Percentiles rank a stretch among this genome's conserved stretches.
Evolutionary conservation across 768 basidiomycete genomes (phyloP).

Genomic region (Leccinum subgranulosum): DNA sequence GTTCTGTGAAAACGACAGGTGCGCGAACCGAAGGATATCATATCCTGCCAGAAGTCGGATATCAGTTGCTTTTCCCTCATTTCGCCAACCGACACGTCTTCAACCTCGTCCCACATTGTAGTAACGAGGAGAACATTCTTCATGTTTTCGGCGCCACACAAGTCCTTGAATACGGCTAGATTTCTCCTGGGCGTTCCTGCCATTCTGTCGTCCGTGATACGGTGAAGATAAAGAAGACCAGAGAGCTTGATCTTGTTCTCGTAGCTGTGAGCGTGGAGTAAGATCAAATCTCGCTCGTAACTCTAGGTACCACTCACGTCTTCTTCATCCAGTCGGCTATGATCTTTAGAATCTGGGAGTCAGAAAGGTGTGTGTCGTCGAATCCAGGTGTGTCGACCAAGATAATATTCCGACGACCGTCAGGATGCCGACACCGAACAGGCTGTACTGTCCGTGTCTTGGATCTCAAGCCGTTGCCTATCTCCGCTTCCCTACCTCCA

Average conservation of each 20-base stretch:
- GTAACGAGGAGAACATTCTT: slow-evolving; percentile 19
- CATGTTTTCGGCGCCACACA: slow-evolving; percentile 10
- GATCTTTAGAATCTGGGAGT: slow-evolving; percentile 7
- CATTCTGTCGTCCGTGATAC: slow-evolving; percentile 11
- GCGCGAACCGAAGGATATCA: slow-evolving; percentile 12
- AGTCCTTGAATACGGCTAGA: slow-evolving; percentile 4
- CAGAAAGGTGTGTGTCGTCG: slow-evolving; percentile 11
- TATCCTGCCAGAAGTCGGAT: slow-evolving; percentile 11
- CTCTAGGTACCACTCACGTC: slow-evolving; percentile 6
- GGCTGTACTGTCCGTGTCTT: slow-evolving; percentile 5
- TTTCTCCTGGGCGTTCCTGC: slow-evolving; percentile 10
- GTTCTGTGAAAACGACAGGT: slow-evolving; percentile 11
- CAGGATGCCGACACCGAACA: slow-evolving; percentile 13
- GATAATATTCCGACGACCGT: slow-evolving; percentile 11
- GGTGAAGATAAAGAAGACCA: slow-evolving; percentile 14
- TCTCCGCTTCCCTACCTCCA: background rate
- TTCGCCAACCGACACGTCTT: background rate
- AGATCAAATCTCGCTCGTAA: background rate
- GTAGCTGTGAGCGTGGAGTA: slow-evolving; percentile 4
- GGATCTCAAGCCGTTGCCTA: slow-evolving; percentile 3
- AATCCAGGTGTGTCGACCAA: slow-evolving; percentile 20
- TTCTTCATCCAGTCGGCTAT: slow-evolving; percentile 15
- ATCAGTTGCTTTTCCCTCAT: slow-evolving; percentile 13
- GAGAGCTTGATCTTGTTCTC: slow-evolving; percentile 7
- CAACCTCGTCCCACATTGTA: slow-evolving; percentile 18